A percentile compares a stretch with the other conserved stretches of the same genome.
Conservation (phyloP, 2,329 filamentous ascomycete genomes). For the Podosphaera leucotricha region DNA sequence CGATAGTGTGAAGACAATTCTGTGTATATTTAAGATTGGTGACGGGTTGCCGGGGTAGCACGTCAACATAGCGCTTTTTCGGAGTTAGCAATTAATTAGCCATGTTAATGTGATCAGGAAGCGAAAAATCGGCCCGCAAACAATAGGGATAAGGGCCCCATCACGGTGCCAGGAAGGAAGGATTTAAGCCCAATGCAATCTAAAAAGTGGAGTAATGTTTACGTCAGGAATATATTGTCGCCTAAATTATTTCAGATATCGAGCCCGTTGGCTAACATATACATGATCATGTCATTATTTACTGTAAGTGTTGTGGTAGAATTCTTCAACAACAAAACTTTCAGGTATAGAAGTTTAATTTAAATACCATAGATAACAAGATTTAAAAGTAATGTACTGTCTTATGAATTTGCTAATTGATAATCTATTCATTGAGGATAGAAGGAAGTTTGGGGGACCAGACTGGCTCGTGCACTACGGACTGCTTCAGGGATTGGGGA, state of each 20-base stretch:
- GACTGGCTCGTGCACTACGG: neutral
- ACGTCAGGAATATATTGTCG: neutral
- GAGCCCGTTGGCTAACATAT: too few relatives aligned
- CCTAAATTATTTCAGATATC: too few relatives aligned
- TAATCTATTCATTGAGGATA: too few relatives aligned
- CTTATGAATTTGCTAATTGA: too few relatives aligned
- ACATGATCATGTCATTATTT: too few relatives aligned
- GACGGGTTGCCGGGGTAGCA: constrained; percentile 2
- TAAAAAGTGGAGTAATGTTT: neutral
- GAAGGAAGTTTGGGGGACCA: too few relatives aligned
- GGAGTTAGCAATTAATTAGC: neutral
- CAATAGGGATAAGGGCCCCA: neutral
- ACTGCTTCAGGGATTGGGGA: neutral
- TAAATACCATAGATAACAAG: too few relatives aligned
- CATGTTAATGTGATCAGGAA: neutral
- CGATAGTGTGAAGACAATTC: neutral
- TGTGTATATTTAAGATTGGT: constrained; percentile 4
- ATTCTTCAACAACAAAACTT: too few relatives aligned
- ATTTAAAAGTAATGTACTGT: too few relatives aligned
- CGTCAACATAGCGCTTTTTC: too few relatives aligned
- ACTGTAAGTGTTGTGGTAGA: too few relatives aligned
- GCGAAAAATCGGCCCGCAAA: neutral
- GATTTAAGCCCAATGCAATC: neutral
- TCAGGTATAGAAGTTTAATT: too few relatives aligned
- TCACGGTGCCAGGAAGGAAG: neutral